Base-by-base conservation (phyloP, 306 rosid species). In the Inga leiocalycina region DNA sequence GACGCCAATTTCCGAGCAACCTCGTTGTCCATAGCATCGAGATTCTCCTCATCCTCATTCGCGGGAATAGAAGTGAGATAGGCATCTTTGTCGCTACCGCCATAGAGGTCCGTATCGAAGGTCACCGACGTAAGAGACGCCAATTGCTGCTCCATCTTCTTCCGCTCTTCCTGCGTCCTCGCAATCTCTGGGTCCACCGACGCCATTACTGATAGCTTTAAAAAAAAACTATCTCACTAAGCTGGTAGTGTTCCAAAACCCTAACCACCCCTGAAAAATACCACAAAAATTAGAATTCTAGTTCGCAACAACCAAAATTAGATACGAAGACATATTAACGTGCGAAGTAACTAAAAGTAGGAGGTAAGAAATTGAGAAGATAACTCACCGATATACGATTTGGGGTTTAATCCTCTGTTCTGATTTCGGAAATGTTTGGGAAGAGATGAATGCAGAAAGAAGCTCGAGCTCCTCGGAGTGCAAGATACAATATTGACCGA, bases 121-220 rank as follows among this genome's bases (percentile, higher is more conserved):
- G 90, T 85, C 15, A 90, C 64, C 5, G 97, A 80, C 48, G 71
- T 90, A 15, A 92, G 84, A 44, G 97, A 86, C 16, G 93, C 94
- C 59, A 92, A 75, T 32, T 89, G 89, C 89, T 90, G 90, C 85
- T 92, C 97, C 91, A 92, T 48, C 67, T 70, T 88, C 88, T 46
- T 86, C 70, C 92, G 83, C 57, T 95, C 98, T 46, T 95, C 98
- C 85, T 95, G 98, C 20, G 97, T 91, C 81, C 88, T 95, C 27
- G 92, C 95, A n/a, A 95, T 93, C 82, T 94, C 96, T 0, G 88
- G 85, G 80, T 93, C 97, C 57, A 72, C 1, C 17, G 88, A 80
- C 35, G 81, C 81, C 90, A 88, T 88, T 46, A 0, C 56, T n/a
- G 20, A 19, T 68, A 30, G 39, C 5, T 37, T 12, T 24, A 27